These are phyloP conservation scores for Juncus inflexus DNA, from an alignment of 176 grass and related monocot species.

Conservation along the genomic window DNA sequence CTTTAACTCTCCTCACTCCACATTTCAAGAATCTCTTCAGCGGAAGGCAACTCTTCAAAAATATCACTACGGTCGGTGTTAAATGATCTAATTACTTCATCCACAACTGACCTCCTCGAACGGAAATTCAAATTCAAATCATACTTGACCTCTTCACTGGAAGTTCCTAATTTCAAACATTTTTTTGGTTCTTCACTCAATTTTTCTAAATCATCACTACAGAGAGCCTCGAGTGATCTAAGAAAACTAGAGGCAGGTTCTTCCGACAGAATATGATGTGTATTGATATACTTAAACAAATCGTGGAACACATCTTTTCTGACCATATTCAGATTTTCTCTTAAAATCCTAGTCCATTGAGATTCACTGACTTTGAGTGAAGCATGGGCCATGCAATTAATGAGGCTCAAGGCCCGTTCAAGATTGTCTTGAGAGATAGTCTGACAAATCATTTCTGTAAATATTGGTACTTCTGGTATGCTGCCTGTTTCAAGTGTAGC, in stretches of 20 bases:
- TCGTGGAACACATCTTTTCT: constrained; percentile 20
- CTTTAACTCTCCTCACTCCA: constrained; percentile 16
- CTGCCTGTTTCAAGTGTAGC: constrained; percentile 35
- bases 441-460: constrained; percentile 39
- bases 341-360: constrained; percentile 30
- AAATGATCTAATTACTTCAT: constrained; percentile 17
- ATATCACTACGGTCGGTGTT: constrained; percentile 6
- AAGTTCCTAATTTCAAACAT: constrained; percentile 1
- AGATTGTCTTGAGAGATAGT: constrained; percentile 30
- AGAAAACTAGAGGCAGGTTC: constrained; percentile 40
- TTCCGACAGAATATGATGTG: constrained; percentile 36
- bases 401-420: constrained; percentile 27
- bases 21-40: constrained; percentile 23
- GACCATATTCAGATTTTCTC: constrained; percentile 20
- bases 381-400: constrained; percentile 45
- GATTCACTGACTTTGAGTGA: constrained; percentile 35
- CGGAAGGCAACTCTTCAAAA: constrained; percentile 21
- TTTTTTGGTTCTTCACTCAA: background rate
- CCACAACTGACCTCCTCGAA: constrained; percentile 6
- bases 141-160: too few species aligned
- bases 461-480: constrained; percentile 35
- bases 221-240: constrained; percentile 26
- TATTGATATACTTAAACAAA: constrained; percentile 34
- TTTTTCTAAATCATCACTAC: background rate
- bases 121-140: constrained; percentile 2